Evolutionary conservation across 192 early-diverging fungal genomes (phyloP).

Genomic region (Chytriomyces hyalinus): DNA sequence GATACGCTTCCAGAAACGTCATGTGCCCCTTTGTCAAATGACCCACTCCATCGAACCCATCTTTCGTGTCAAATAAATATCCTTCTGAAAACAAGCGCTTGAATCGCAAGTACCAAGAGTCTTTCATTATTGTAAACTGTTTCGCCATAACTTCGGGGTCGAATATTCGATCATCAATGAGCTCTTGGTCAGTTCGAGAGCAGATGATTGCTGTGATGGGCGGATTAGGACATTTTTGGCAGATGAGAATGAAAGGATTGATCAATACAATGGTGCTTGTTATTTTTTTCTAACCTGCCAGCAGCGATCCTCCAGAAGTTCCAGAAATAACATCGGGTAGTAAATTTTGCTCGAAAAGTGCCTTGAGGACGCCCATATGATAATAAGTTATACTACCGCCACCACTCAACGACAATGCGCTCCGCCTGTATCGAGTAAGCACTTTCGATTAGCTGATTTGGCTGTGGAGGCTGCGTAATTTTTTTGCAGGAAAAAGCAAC

Average conservation of each 20-base stretch:
- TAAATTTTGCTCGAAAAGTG: constrained; percentile 69
- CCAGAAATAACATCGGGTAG: constrained; percentile 81
- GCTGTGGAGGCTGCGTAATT: neutral
- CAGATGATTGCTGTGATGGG: constrained; percentile 71
- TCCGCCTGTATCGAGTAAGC: constrained; percentile 29
- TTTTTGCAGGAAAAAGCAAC: neutral
- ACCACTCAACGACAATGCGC: constrained; percentile 80
- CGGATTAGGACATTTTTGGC: constrained; percentile 21
- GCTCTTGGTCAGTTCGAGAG: constrained; percentile 68
- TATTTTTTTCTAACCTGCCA: constrained; percentile 28
- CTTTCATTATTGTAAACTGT: constrained; percentile 24
- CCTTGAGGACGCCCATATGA: constrained; percentile 73
- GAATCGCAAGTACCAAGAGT: constrained; percentile 34
- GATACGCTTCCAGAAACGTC: constrained; percentile 92
- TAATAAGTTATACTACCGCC: constrained; percentile 64
- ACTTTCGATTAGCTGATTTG: neutral
- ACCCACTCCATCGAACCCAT: constrained; percentile 38
- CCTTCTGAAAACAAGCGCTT: constrained; percentile 41
- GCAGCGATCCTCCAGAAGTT: constrained; percentile 65
- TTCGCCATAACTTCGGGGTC: neutral
- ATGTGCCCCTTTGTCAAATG: constrained; percentile 55
- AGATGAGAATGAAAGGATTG: neutral
- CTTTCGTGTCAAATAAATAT: constrained; percentile 43
- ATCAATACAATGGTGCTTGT: neutral
- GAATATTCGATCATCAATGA: constrained; percentile 59